phyloP scores from a whole-genome alignment of 805 yeast species.

The Jamesozyma gamospora region DNA sequence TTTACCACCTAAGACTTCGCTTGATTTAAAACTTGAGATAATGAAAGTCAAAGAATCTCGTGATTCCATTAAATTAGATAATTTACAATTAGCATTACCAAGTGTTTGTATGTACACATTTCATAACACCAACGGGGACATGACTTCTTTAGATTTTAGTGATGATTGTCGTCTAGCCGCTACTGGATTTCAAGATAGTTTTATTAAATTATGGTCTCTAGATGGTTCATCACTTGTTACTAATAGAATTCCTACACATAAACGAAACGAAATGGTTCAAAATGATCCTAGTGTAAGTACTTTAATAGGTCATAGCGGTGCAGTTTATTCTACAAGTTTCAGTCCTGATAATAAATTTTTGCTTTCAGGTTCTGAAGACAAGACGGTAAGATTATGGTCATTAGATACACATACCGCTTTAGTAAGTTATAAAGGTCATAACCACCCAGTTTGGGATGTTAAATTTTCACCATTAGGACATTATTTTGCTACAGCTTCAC shows the following conservation, averaged over 20 bases:
- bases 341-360: slow-evolving; percentile 82
- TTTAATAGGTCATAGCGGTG: slow-evolving; percentile 86
- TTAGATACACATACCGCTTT: slow-evolving; percentile 80
- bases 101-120: slow-evolving; percentile 97
- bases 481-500: slow-evolving; percentile 96
- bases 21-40: slow-evolving; percentile 72
- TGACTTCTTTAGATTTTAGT: slow-evolving; percentile 81
- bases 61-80: slow-evolving; percentile 56
- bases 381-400: slow-evolving; percentile 89
- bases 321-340: slow-evolving; percentile 83
- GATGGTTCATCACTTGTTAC: slow-evolving; percentile 78
- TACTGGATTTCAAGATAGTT: slow-evolving; percentile 90
- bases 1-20: slow-evolving; percentile 70
- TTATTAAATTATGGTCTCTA: slow-evolving; percentile 82
- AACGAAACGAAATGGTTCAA: slow-evolving; percentile 30
- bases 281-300: slow-evolving; percentile 19
- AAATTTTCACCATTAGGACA: slow-evolving; percentile 91
- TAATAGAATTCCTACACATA: slow-evolving; percentile 49
- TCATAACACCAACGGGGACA: slow-evolving; percentile 84
- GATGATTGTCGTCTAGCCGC: slow-evolving; percentile 81
- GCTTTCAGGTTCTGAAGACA: slow-evolving; percentile 80
- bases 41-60: slow-evolving; percentile 74
- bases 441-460: slow-evolving; percentile 96
- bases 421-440: slow-evolving; percentile 93
- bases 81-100: slow-evolving; percentile 73